Conservation (phyloP, 2,329 filamentous ascomycete genomes). For the Metarhizium robertsii region DNA sequence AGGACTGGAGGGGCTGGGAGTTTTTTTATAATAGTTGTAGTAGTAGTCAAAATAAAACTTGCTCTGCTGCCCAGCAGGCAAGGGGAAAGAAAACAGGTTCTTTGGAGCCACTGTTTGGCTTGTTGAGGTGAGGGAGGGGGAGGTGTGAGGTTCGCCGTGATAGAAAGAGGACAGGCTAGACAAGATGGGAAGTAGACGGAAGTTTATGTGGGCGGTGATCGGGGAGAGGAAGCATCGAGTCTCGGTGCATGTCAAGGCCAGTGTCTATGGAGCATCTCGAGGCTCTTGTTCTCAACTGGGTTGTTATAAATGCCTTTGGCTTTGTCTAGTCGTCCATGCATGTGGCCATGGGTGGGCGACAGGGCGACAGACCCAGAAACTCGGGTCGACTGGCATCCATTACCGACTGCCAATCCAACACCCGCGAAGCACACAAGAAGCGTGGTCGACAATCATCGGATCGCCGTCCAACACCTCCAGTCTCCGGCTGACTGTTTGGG, state of each 20-base stretch:
- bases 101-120: background rate
- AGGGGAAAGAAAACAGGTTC: background rate
- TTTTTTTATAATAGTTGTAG: too few species aligned
- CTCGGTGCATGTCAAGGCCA: background rate
- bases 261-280: too few species aligned
- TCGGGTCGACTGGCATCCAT: background rate
- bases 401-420: too few species aligned
- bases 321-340: background rate
- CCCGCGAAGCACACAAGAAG: too few species aligned
- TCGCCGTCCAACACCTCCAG: background rate
- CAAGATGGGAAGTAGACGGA: background rate
- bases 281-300: too few species aligned
- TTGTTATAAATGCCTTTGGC: too few species aligned
- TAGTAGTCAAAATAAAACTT: too few species aligned
- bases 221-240: background rate
- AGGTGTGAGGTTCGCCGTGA: background rate
- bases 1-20: too few species aligned
- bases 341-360: background rate
- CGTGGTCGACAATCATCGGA: background rate
- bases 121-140: background rate
- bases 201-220: background rate
- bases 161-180: background rate
- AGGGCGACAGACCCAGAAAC: background rate
- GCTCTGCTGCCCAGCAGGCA: background rate
- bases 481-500: background rate